phyloP scores from a whole-genome alignment of 1,284 basidiomycete genomes.

The Gomphus bonarii region DNA sequence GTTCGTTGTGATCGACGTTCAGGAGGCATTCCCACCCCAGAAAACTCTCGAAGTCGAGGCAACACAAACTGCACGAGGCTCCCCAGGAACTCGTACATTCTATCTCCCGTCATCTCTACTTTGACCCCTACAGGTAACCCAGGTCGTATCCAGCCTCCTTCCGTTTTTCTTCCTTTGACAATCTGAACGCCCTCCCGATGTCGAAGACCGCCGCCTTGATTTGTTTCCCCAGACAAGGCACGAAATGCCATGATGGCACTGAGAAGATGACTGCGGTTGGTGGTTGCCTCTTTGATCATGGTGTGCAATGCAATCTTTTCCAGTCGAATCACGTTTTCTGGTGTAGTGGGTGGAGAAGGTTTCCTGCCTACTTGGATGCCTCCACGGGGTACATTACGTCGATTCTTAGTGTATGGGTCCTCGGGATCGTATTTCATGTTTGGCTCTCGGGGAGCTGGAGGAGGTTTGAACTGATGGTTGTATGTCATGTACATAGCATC shows the following conservation, averaged over 20 bases:
- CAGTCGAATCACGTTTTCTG: constrained; percentile 63
- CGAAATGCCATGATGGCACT: constrained; percentile 81
- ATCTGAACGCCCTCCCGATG: constrained; percentile 74
- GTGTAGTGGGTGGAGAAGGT: constrained; percentile 49
- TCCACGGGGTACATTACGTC: constrained; percentile 65
- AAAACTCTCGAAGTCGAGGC: constrained; percentile 86
- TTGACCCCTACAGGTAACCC: constrained; percentile 82
- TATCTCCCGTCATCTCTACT: constrained; percentile 81
- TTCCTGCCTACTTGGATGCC: constrained; percentile 58
- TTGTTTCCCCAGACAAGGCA: constrained; percentile 79
- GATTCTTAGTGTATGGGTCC: constrained; percentile 71
- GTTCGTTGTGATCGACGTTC: constrained; percentile 50
- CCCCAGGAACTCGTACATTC: constrained; percentile 91
- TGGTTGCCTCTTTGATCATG: constrained; percentile 73
- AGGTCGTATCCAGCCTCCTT: constrained; percentile 80
- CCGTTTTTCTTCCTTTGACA: constrained; percentile 66
- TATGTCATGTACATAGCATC: constrained; percentile 96
- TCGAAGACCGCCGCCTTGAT: constrained; percentile 56
- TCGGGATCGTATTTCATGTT: constrained; percentile 65
- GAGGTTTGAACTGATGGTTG: constrained; percentile 53
- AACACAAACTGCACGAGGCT: constrained; percentile 90
- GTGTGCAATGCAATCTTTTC: constrained; percentile 82
- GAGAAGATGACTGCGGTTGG: constrained; percentile 70
- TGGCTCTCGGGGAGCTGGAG: constrained; percentile 43
- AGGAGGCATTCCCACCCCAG: constrained; percentile 68